These are phyloP conservation scores for Pythium grandisporangium DNA, from an alignment of 352 stramenopile genomes.

Conservation along the genomic window DNA sequence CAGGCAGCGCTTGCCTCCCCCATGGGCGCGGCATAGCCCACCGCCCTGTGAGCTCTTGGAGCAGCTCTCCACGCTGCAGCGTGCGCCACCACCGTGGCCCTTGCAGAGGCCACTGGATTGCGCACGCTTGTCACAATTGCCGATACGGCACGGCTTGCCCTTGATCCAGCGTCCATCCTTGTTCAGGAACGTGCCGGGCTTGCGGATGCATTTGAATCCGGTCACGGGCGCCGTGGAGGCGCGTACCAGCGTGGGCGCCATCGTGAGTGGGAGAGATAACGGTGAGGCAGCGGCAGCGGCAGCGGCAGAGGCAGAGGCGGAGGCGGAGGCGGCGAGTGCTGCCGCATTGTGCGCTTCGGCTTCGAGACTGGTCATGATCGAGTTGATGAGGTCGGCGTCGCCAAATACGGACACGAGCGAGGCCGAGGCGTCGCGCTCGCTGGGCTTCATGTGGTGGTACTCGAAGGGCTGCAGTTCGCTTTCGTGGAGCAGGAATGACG, in stretches of 20 bases:
- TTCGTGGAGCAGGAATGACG: constrained; percentile 15
- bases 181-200: constrained; percentile 79
- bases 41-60: constrained; percentile 68
- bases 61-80: constrained; percentile 68
- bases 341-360: constrained; percentile 20
- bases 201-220: constrained; percentile 38
- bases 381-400: constrained; percentile 68
- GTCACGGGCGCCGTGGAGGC: too few relatives aligned
- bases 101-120: constrained; percentile 80
- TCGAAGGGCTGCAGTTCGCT: constrained; percentile 66
- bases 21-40: constrained; percentile 67
- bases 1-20: constrained; percentile 72
- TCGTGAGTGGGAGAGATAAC: constrained; percentile 13
- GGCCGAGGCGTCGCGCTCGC: constrained; percentile 14
- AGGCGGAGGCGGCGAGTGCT: constrained; percentile 2
- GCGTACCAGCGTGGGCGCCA: constrained; percentile 16
- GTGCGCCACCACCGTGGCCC: constrained; percentile 64
- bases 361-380: constrained; percentile 71
- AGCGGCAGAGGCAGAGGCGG: too few relatives aligned
- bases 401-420: constrained; percentile 71
- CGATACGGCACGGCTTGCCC: constrained; percentile 69
- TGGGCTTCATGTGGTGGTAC: constrained; percentile 36
- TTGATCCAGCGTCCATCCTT: constrained; percentile 87
- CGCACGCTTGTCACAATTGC: constrained; percentile 63
- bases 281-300: too few relatives aligned